Evolutionary conservation across 371 early-diverging fungal genomes (phyloP).

Genomic region (Catenaria anguillulae): DNA sequence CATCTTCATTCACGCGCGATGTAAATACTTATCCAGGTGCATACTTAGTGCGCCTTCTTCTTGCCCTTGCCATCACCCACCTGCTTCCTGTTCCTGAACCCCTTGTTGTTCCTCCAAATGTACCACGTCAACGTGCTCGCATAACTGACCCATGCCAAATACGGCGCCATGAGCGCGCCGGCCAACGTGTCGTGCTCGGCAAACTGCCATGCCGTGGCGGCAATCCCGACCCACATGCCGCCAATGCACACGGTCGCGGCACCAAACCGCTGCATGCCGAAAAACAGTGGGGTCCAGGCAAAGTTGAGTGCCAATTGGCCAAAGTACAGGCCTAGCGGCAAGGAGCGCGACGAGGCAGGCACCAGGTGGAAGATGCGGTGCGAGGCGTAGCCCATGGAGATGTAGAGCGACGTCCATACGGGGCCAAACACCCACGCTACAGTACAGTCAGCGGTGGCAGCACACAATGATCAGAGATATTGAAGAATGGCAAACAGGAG

Average conservation of each 20-base stretch:
- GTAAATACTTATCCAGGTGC: too few relatives aligned
- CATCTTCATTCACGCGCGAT: too few relatives aligned
- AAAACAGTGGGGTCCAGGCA: constrained; percentile 3
- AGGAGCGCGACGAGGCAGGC: background rate
- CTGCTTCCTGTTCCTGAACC: background rate
- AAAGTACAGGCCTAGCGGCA: background rate
- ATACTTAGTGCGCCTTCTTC: too few relatives aligned
- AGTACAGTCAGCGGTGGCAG: too few relatives aligned
- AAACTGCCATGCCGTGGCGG: background rate
- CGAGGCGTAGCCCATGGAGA: background rate
- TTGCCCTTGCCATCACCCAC: background rate
- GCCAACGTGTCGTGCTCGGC: background rate
- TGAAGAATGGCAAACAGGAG: too few relatives aligned
- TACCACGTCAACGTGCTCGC: background rate
- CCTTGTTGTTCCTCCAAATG: background rate
- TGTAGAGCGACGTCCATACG: background rate
- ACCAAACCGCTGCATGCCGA: background rate
- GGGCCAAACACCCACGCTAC: background rate
- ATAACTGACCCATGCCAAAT: background rate
- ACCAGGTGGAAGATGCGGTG: background rate
- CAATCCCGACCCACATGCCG: background rate
- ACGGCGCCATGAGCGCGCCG: constrained; percentile 1
- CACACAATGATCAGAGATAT: too few relatives aligned
- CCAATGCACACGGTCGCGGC: background rate
- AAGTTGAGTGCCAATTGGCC: background rate